Evolutionary conservation across 73 alveolate species (phyloP), one percentile per base, ranked within the genome.

Genomic region (Effrenium voratum): DNA sequence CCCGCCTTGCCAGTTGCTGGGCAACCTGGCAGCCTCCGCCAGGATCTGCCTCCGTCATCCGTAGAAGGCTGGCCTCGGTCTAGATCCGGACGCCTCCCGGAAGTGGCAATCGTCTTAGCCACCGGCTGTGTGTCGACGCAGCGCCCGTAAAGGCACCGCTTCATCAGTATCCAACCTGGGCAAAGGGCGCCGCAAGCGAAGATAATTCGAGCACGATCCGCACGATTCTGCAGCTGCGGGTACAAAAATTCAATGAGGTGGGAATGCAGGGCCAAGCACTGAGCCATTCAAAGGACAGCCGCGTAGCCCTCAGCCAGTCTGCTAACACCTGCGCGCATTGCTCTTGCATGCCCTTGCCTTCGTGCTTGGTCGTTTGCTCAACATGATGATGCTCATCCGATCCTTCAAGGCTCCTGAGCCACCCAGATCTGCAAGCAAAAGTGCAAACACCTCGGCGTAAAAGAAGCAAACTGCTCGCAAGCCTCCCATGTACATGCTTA

Each of bases 201-300:
- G 38, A 5, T 63, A 22, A 22, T 12, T 6, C n/a, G 72, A 57
- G 28, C 72, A 57, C 3, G 28, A 22, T 30, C 16, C 16, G 28
- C 72, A 57, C 28, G n/a, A 57, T 22, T 30, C 28, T 57, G 72
- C 72, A 57, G 16, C 16, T 22, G 3, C 72, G 3, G 16, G 72
- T 30, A 57, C 28, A 30, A 22, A 22, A 22, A 57, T 22, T 30
- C 72, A 22, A 57, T 57, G 28, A 30, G 38, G 50, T 72, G 49
- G 50, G 83, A 72, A 10, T 49, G 5, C 50, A 36, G 30, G 52
- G 12, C 46, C n/a, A 32, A 30, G 83, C 52, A 72, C 52, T 30
- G 79, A 55, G 44, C 94, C 94, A 85, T 59, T 85, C 94, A 59
- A 85, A 85, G 32, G 94, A 55, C 81, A 85, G 59, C 8, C 94